Base-by-base conservation (phyloP, 1,139 yeast species). In the Geotrichum phurueaensis region DNA sequence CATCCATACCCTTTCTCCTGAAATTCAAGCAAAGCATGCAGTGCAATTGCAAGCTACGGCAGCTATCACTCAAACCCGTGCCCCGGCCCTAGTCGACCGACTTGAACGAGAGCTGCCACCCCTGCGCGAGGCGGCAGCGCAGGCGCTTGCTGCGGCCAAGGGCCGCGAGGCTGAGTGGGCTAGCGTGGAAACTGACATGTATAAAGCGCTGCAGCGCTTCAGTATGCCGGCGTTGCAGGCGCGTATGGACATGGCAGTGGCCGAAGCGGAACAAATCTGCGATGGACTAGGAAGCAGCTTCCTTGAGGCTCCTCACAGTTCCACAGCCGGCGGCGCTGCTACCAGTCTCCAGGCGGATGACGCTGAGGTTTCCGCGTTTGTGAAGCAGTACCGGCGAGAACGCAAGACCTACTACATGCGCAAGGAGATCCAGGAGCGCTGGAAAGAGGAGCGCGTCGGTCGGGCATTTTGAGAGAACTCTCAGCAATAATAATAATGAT, bases 361-460 rank as follows among this genome's bases (percentile, higher is more conserved):
- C 23, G 59, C 58, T 9, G 60, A 59, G 20, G 68, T 77, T 2
- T 71, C 70, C 6, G 70, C 71, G 2, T 78, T 83, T 63, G 73
- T 85, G 20, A 70, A 70, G 31, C 73, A 72, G 15, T 87, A 84
- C 67, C 76, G 79, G 58, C 66, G 65, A 12, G 77, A 77, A 59
- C 70, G 90, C 43, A 80, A 80, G 64, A 65, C 68, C 48, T 84
- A 79, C 63, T 87, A 87, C 71, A 69, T 81, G 60, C 73, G 86
- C 47, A 76, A 75, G 62, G 91, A 86, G 70, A 81, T 84, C 67
- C 71, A 84, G 64, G 80, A 81, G 65, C 74, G 92, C 55, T 80
- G 88, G 81, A 77, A 81, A 59, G 91, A 86, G 68, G 89, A 85
- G 64, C 73, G 92, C 60, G 86, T 86, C 0, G 81, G 84, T 12